Percentiles rank a stretch among this genome's conserved stretches.
Evolutionary conservation across 2,329 filamentous ascomycete species (phyloP).

Genomic region (Plenodomus biglobosus): DNA sequence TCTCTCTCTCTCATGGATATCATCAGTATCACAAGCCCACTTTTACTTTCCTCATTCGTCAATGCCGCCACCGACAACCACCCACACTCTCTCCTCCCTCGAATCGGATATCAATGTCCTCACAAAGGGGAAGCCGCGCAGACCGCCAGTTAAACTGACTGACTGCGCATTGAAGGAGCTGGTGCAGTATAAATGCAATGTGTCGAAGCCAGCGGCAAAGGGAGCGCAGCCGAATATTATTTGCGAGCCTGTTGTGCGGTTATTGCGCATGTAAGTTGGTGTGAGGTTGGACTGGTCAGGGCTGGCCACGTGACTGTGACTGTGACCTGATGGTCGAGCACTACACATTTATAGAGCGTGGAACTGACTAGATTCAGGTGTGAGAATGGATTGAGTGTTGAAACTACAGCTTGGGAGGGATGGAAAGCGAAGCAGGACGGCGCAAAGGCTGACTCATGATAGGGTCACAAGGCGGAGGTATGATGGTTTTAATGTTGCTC

Average conservation of each 20-base stretch:
- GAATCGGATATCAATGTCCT: conserved; percentile 54
- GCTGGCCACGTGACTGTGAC: conserved; percentile 4
- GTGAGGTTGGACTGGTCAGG: not conserved
- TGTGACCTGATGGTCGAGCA: too few species aligned
- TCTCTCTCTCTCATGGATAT: conserved; percentile 2
- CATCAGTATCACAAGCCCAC: conserved; percentile 3
- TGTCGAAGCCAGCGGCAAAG: conserved; percentile 44
- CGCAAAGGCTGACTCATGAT: too few species aligned
- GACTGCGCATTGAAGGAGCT: conserved; percentile 61
- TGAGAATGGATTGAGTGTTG: conserved; percentile 58
- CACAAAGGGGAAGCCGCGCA: conserved; percentile 55
- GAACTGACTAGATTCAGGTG: conserved; percentile 42
- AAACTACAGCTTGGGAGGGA: conserved; percentile 64
- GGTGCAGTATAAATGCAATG: conserved; percentile 64
- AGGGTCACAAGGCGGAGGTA: too few species aligned
- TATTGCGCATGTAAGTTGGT: conserved; percentile 59
- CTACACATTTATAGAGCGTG: too few species aligned
- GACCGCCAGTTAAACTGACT: conserved; percentile 55
- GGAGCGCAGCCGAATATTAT: conserved; percentile 48
- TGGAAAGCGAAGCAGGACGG: conserved; percentile 35
- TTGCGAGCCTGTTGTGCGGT: conserved; percentile 60
- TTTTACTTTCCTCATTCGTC: not conserved
- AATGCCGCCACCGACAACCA: conserved; percentile 60
- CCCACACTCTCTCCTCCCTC: conserved; percentile 57
- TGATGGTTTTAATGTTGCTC: too few species aligned